These are phyloP conservation scores for Lizonia empirigonia DNA, from an alignment of 2,329 filamentous ascomycete genomes.

Conservation along the genomic window DNA sequence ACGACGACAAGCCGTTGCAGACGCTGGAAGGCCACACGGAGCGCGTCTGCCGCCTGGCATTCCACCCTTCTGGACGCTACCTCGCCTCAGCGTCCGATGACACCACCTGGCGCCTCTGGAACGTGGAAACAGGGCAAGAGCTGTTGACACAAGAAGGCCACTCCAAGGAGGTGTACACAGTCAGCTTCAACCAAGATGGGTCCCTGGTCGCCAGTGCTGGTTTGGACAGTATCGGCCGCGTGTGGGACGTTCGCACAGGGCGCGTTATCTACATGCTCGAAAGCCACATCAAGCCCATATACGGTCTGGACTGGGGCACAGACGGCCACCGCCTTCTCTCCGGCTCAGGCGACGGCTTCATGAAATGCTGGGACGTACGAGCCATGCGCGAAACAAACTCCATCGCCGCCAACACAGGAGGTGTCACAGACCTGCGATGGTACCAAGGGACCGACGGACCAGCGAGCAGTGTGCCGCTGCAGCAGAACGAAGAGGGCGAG, in stretches of 20 bases:
- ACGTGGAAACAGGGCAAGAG: conserved; percentile 83
- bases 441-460: conserved; percentile 86
- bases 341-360: conserved; percentile 90
- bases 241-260: conserved; percentile 94
- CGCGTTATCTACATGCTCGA: conserved; percentile 96
- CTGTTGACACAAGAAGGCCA: conserved; percentile 91
- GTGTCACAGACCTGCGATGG: conserved; percentile 92
- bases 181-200: conserved; percentile 89
- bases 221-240: conserved; percentile 88
- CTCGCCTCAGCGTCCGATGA: conserved; percentile 94
- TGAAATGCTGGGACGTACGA: conserved; percentile 97
- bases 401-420: conserved; percentile 87
- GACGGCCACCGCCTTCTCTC: conserved; percentile 94
- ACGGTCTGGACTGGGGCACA: conserved; percentile 87
- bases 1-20: conserved; percentile 80
- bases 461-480: conserved; percentile 64
- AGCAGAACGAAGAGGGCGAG: conserved; percentile 68
- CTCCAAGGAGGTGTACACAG: conserved; percentile 87
- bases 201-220: conserved; percentile 91
- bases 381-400: conserved; percentile 83
- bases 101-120: conserved; percentile 96
- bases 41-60: conserved; percentile 89
- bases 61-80: conserved; percentile 89
- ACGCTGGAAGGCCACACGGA: conserved; percentile 83
- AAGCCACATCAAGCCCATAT: conserved; percentile 90